Conservation (phyloP, 2,329 filamentous ascomycete genomes). For the Rasamsonia emersonii region DNA sequence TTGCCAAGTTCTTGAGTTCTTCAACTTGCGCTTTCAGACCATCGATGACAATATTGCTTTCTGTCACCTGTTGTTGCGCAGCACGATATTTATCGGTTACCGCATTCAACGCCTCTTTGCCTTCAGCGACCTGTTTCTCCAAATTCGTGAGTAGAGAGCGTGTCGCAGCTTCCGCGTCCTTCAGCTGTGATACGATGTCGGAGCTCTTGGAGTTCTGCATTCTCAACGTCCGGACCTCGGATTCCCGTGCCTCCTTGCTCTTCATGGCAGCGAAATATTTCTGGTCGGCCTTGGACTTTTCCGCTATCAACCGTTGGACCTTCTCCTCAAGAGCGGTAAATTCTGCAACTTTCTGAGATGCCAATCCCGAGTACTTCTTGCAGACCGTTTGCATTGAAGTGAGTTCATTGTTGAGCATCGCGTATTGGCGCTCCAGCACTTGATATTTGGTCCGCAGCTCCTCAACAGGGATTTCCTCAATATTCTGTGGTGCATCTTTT, state of each 20-base stretch:
- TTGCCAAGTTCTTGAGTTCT: constrained; percentile 66
- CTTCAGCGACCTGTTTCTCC: constrained; percentile 82
- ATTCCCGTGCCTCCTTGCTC: constrained; percentile 75
- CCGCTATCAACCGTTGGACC: constrained; percentile 62
- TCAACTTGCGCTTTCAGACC: constrained; percentile 64
- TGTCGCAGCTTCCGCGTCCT: constrained; percentile 76
- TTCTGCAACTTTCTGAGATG: constrained; percentile 79
- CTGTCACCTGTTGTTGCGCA: constrained; percentile 62
- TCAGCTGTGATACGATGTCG: constrained; percentile 86
- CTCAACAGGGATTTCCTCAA: constrained; percentile 56
- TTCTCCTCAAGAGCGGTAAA: constrained; percentile 69
- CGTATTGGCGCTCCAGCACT: constrained; percentile 69
- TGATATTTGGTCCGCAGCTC: constrained; percentile 66
- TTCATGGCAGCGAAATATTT: constrained; percentile 97
- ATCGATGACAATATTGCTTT: constrained; percentile 62
- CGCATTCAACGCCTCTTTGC: constrained; percentile 67
- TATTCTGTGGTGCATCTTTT: constrained; percentile 30
- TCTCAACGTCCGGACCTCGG: constrained; percentile 69
- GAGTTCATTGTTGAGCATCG: constrained; percentile 77
- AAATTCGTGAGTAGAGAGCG: constrained; percentile 69
- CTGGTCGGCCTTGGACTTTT: constrained; percentile 94
- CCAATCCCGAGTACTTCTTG: constrained; percentile 77
- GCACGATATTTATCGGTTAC: constrained; percentile 65
- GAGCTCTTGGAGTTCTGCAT: constrained; percentile 82
- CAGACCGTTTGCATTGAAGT: constrained; percentile 85